Conservation (phyloP, 2,329 filamentous ascomycete species). For the Nothomitra cinnamomea region DNA sequence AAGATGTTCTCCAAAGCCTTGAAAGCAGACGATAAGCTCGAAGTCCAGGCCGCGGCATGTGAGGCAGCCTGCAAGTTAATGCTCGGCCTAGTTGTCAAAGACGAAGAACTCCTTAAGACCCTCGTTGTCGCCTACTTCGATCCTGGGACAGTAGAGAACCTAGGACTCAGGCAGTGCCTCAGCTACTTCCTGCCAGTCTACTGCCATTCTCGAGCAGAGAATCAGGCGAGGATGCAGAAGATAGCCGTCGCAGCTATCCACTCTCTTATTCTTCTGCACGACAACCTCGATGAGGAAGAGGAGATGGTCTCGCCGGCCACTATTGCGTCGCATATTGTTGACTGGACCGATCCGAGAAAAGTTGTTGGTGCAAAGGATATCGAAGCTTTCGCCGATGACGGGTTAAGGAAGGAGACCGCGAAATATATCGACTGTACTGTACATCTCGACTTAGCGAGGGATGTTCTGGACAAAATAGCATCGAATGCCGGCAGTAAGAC, state of each 20-base stretch:
- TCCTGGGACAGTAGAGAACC: slow-evolving; percentile 62
- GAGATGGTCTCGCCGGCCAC: slow-evolving; percentile 64
- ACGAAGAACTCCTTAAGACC: slow-evolving; percentile 54
- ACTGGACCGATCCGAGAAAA: slow-evolving; percentile 91
- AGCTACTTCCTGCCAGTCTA: slow-evolving; percentile 93
- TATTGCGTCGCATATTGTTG: slow-evolving; percentile 68
- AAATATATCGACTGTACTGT: slow-evolving; percentile 50
- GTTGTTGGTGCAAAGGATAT: slow-evolving; percentile 38
- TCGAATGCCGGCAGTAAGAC: slow-evolving; percentile 44
- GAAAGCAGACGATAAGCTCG: slow-evolving; percentile 50
- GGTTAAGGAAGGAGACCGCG: slow-evolving; percentile 35
- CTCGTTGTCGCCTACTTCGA: slow-evolving; percentile 82
- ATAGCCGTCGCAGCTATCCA: slow-evolving; percentile 61
- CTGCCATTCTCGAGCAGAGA: slow-evolving; percentile 68
- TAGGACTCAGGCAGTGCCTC: slow-evolving; percentile 67
- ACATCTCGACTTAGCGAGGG: slow-evolving; percentile 61
- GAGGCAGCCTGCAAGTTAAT: slow-evolving; percentile 74
- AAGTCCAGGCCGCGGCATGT: slow-evolving; percentile 67
- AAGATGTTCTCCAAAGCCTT: slow-evolving; percentile 78
- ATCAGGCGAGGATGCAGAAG: slow-evolving; percentile 63
- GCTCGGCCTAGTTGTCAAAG: slow-evolving; percentile 60
- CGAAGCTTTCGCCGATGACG: slow-evolving; percentile 28
- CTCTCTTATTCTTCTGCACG: slow-evolving; percentile 40
- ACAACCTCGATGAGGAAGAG: slow-evolving; percentile 53
- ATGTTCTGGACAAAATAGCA: slow-evolving; percentile 58